phyloP scores from a whole-genome alignment of 2,329 filamentous ascomycete species.

The Penicillium freii region DNA sequence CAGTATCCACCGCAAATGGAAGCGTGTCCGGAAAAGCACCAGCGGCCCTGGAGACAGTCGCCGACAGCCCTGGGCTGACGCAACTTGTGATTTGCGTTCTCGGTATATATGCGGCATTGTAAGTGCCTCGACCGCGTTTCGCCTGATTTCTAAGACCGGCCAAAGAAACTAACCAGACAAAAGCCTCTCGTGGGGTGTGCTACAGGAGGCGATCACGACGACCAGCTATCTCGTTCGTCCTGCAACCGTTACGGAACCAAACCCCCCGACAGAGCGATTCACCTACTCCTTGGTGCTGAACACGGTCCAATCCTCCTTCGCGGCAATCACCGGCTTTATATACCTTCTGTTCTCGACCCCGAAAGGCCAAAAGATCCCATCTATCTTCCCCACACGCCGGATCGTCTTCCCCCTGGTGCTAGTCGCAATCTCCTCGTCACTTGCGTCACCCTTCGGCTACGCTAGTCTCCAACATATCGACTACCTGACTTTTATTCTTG shows the following conservation, averaged over 20 bases:
- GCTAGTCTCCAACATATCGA: slow-evolving; percentile 89
- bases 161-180: slow-evolving; percentile 3
- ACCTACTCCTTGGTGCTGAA: slow-evolving; percentile 94
- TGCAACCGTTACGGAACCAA: slow-evolving; percentile 45
- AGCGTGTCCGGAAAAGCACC: slow-evolving; percentile 19
- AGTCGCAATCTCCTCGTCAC: slow-evolving; percentile 80
- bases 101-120: slow-evolving; percentile 98
- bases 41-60: slow-evolving; percentile 30
- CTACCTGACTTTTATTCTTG: slow-evolving; percentile 96
- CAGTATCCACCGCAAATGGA: slow-evolving; percentile 17
- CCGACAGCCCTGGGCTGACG: slow-evolving; percentile 57
- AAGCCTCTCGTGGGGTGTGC: slow-evolving; percentile 89
- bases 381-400: slow-evolving; percentile 70
- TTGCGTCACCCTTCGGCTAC: slow-evolving; percentile 95
- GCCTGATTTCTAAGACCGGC: not conserved
- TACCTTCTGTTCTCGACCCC: slow-evolving; percentile 72
- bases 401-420: slow-evolving; percentile 79
- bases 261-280: slow-evolving; percentile 65
- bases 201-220: slow-evolving; percentile 96
- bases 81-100: slow-evolving; percentile 84
- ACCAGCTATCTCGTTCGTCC: slow-evolving; percentile 70
- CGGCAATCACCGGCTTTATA: slow-evolving; percentile 73
- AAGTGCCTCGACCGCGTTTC: slow-evolving; percentile 26
- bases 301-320: slow-evolving; percentile 89
- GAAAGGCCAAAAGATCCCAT: slow-evolving; percentile 44